Evolutionary conservation across 2,329 filamentous ascomycete species (phyloP).

Genomic region (Aaosphaeria pasadenensis): DNA sequence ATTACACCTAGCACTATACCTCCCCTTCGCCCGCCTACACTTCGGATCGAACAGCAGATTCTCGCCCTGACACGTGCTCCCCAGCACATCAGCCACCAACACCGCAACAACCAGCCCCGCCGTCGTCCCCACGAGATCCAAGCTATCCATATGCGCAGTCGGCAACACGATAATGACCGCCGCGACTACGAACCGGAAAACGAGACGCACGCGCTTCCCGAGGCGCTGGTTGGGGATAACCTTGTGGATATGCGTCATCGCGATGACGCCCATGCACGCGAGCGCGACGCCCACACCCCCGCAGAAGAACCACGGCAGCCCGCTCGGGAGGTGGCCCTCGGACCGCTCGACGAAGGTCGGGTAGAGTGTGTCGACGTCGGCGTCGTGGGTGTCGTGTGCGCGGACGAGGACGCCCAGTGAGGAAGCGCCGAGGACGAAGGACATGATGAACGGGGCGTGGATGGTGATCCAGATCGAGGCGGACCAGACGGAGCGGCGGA

Average conservation of each 20-base stretch:
- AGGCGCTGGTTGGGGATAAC: slow-evolving; percentile 49
- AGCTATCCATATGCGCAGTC: slow-evolving; percentile 40
- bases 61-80: slow-evolving; percentile 24
- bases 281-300: slow-evolving; percentile 58
- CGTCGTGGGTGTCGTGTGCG: slow-evolving; percentile 52
- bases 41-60: slow-evolving; percentile 23
- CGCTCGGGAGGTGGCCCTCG: slow-evolving; percentile 49
- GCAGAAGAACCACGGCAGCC: slow-evolving; percentile 63
- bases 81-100: slow-evolving; percentile 34
- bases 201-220: slow-evolving; percentile 50
- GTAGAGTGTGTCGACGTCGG: slow-evolving; percentile 49
- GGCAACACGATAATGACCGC: slow-evolving; percentile 57
- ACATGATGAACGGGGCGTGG: slow-evolving; percentile 63
- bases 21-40: slow-evolving; percentile 19
- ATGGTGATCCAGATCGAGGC: slow-evolving; percentile 55
- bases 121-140: slow-evolving; percentile 39
- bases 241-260: slow-evolving; percentile 56
- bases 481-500: slow-evolving; percentile 50
- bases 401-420: slow-evolving; percentile 59
- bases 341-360: slow-evolving; percentile 51
- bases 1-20: slow-evolving; percentile 30
- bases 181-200: slow-evolving; percentile 50
- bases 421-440: slow-evolving; percentile 58
- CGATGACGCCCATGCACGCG: slow-evolving; percentile 54
- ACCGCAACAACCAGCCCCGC: slow-evolving; percentile 36